Evolutionary conservation across 2,329 filamentous ascomycete genomes (phyloP).

Genomic region (Chrysosporium keratinophilum): DNA sequence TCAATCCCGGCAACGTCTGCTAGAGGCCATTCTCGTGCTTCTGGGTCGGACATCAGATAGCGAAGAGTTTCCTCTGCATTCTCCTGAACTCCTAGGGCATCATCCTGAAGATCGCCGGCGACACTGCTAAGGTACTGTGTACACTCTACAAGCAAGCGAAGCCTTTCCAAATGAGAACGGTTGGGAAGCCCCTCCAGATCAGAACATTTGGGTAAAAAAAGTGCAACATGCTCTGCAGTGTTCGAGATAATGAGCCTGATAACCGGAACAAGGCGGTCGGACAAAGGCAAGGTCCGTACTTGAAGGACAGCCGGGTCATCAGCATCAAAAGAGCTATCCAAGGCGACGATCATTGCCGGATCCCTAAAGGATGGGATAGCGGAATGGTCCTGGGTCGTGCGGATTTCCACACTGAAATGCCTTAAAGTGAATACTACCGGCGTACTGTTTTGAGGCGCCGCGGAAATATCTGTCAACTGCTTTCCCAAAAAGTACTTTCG

Average conservation of each 20-base stretch:
- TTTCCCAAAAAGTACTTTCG: slow-evolving; percentile 37
- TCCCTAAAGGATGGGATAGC: slow-evolving; percentile 26
- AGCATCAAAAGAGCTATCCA: slow-evolving; percentile 36
- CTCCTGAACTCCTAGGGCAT: slow-evolving; percentile 33
- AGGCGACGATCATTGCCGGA: slow-evolving; percentile 34
- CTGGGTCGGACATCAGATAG: slow-evolving; percentile 28
- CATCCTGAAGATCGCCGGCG: slow-evolving; percentile 35
- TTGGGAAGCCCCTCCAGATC: slow-evolving; percentile 30
- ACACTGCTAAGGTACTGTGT: slow-evolving; percentile 25
- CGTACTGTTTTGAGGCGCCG: background rate
- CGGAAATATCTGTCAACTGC: slow-evolving; percentile 17
- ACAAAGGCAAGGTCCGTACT: slow-evolving; percentile 16
- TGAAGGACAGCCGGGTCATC: slow-evolving; percentile 22
- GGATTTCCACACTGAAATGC: slow-evolving; percentile 30
- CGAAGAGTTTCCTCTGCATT: slow-evolving; percentile 31
- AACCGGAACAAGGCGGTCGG: slow-evolving; percentile 32
- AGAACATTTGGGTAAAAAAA: slow-evolving; percentile 32
- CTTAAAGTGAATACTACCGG: slow-evolving; percentile 28
- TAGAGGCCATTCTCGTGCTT: slow-evolving; percentile 31
- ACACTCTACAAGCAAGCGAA: slow-evolving; percentile 29
- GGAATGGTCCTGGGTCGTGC: slow-evolving; percentile 24
- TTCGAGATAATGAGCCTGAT: slow-evolving; percentile 38
- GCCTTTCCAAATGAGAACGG: slow-evolving; percentile 25
- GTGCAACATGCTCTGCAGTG: slow-evolving; percentile 38
- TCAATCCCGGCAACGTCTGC: slow-evolving; percentile 31